Evolutionary conservation across 306 rosid species (phyloP).

Genomic region (Boehmeria nivea): DNA sequence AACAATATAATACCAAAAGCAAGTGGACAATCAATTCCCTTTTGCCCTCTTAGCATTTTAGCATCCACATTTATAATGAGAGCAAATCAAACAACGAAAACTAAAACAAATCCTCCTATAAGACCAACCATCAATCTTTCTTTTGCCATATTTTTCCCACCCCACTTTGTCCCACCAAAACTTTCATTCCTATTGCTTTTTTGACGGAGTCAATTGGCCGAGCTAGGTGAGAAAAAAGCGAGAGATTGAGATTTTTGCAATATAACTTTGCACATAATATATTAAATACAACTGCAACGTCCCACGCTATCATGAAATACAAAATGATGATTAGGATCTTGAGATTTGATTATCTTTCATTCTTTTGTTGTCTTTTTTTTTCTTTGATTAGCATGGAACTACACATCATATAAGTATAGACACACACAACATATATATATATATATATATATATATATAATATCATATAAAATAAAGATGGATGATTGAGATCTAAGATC

Average conservation of each 20-base stretch:
- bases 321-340: too few species aligned
- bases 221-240: background rate
- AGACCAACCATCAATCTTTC: conserved; percentile 6
- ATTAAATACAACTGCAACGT: conserved; percentile 12
- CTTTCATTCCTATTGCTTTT: background rate
- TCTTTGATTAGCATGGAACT: too few species aligned
- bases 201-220: conserved; percentile 10
- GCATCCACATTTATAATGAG: too few species aligned
- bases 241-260: too few species aligned
- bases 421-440: conserved; percentile 3
- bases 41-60: too few species aligned
- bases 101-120: background rate
- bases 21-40: too few species aligned
- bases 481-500: conserved; percentile 36
- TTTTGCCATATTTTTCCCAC: background rate
- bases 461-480: conserved; percentile 2
- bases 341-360: too few species aligned
- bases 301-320: conserved; percentile 2
- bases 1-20: too few species aligned
- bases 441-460: too few species aligned
- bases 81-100: background rate
- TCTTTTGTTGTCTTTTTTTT: too few species aligned
- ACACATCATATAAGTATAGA: conserved; percentile 26
- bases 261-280: conserved; percentile 2
- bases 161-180: background rate